Base-by-base conservation (phyloP, 2,329 filamentous ascomycete species). In the Aspergillus ustus region DNA sequence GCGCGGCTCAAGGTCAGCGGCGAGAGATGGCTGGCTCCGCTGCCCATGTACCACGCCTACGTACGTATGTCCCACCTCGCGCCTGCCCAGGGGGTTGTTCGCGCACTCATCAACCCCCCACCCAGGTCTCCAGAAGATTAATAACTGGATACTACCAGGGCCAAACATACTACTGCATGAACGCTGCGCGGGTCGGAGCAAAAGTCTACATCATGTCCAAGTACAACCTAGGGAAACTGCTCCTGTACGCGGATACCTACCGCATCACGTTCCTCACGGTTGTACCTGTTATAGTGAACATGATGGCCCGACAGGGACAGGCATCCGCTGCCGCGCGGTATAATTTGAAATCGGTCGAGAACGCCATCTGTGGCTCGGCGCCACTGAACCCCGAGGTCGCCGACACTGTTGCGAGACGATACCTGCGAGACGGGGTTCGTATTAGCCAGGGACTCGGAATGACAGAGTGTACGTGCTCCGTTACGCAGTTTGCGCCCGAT, bases 111-210 rank as follows among this genome's bases (percentile, higher is more conserved):
- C n/a, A n/a, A n/a, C 3, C 22, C 22, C 22, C 22, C 22, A 25
- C 22, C 22, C 48, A 13, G 11, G 50, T 2, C 4, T 17, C 17
- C 1, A 17, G 19, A 28, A 9, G 4, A 4, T 11, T 34, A 37
- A 11, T 37, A 15, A 46, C 4, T 11, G 15, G 22, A 2, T 2
- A 13, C 31, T 31, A 9, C 5, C 34, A 59, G 56, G 56, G 56
- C 48, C 56, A 59, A 52, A 59, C 56, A 28, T 59, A 59, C 48
- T 59, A 52, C 56, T 59, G 56, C 48, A 34, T 59, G 29, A 59
- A 59, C 37, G 56, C 56, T 5, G 44, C 56, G 34, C 56, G 48
- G 2, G 15, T 48, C 48, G 48, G 48, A 7, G 56, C 56, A 19
- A 59, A 59, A 31, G 56, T 59, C 48, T 59, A 44, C 56, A 59